These are phyloP conservation scores for Thinopyrum elongatum DNA, from an alignment of 176 grass and related monocot genomes.

Conservation along the genomic window DNA sequence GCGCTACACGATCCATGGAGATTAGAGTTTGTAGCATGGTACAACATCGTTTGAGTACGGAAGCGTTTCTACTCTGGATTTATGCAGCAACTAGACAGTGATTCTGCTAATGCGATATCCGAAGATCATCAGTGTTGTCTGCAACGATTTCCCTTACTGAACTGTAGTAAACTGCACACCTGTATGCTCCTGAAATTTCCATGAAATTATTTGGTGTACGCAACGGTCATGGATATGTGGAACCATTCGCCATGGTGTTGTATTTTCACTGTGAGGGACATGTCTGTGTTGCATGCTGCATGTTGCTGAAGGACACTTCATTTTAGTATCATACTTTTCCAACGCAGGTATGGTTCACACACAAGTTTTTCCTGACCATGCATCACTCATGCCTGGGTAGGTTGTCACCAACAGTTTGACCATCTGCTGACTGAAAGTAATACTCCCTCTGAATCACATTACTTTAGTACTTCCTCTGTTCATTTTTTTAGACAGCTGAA, in stretches of 20 bases:
- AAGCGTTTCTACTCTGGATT: constrained; percentile 6
- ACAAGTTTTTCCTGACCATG: not conserved
- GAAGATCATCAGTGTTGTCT: not conserved
- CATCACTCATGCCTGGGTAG: not conserved
- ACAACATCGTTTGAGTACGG: not conserved
- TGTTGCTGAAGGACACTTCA: not conserved
- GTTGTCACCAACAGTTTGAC: not conserved
- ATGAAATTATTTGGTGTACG: not conserved
- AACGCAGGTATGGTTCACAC: not conserved
- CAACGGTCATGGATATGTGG: too few species aligned
- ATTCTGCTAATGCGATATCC: not conserved
- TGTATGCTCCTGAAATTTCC: not conserved
- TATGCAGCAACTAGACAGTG: not conserved
- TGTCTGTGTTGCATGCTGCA: not conserved
- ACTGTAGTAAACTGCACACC: not conserved
- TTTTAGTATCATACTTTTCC: not conserved
- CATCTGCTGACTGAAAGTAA: not conserved
- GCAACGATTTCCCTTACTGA: not conserved
- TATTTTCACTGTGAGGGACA: not conserved
- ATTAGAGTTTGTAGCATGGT: constrained; percentile 31
- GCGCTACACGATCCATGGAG: constrained; percentile 96
- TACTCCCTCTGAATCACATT: too few species aligned
- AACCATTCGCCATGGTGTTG: not conserved
- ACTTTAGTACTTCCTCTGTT: too few species aligned
- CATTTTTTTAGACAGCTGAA: too few species aligned